phyloP scores from a whole-genome alignment of 2,329 filamentous ascomycete genomes.

The Diaporthe ilicicola region DNA sequence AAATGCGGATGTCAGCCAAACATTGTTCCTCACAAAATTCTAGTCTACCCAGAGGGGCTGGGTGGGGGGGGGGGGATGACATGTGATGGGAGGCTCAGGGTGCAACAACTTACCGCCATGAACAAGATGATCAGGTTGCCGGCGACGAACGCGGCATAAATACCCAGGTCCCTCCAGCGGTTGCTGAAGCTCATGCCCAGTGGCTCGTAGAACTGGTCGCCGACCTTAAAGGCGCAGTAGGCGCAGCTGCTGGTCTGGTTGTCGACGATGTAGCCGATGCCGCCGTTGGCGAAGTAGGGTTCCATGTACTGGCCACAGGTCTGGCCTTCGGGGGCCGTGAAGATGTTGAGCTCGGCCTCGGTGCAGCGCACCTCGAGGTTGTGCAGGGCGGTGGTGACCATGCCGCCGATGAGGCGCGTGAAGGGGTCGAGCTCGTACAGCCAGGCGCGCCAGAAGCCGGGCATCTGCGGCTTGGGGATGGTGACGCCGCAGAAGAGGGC shows the following conservation, averaged over 20 bases:
- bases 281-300: conserved; percentile 73
- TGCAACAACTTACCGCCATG: conserved; percentile 54
- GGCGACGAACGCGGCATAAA: conserved; percentile 77
- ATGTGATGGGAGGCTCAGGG: neutral
- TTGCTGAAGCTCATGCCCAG: conserved; percentile 73
- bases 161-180: conserved; percentile 85
- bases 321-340: conserved; percentile 71
- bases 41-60: neutral
- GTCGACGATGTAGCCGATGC: conserved; percentile 74
- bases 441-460: conserved; percentile 81
- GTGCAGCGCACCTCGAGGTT: conserved; percentile 69
- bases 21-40: neutral
- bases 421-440: conserved; percentile 86
- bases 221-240: conserved; percentile 84
- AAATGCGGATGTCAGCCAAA: conserved; percentile 12
- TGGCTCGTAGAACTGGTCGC: conserved; percentile 80
- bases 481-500: conserved; percentile 89
- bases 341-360: conserved; percentile 69
- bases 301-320: conserved; percentile 81
- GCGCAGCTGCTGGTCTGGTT: conserved; percentile 73
- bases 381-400: conserved; percentile 81
- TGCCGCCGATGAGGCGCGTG: conserved; percentile 81
- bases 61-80: too few species aligned
- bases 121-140: conserved; percentile 76
- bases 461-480: conserved; percentile 80